Base-by-base conservation (phyloP, 2,329 filamentous ascomycete species). In the Alternaria alternata region DNA sequence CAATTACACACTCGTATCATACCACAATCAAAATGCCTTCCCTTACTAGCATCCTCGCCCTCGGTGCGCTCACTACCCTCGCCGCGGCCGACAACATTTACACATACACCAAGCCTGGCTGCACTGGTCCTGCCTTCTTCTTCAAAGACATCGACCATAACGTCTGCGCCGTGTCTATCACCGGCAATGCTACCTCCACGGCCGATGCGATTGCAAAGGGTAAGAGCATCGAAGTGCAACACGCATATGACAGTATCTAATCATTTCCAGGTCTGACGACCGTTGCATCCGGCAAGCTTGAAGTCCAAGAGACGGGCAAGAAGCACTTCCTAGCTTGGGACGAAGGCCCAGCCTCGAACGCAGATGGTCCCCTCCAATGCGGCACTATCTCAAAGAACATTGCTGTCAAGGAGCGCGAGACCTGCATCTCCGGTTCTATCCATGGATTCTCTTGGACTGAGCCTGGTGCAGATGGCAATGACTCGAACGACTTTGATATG, bases 131-230 rank as follows among this genome's bases (percentile, higher is more conserved):
- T 2, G 42, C 47, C 34, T 41, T 48, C 26, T 43, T 54, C 42
- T 54, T 54, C 43, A 54, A 54, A 9, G 51, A 59, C 42, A 49
- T 59, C 20, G 34, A 43, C n/a, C 51, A 54, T 14, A 54, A 59
- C 41, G 20, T 54, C 34, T 59, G 51, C 42, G 56, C 56, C 11
- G 12, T 59, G 4, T n/a, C 51, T 6, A 54, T 43, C 42, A 47
- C 34, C 24, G 34, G 18, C 1, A 59, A 46, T 9, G 20, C 24
- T 3, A 49, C 34, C 8, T 16, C 32, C 7, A 54, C 18, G 0
- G 18, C 30, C 6, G 51, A 54, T n/a, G 51, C 56, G 1, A 59
- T 54, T 11, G 32, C 32, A 0, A 54, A 22, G 18, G 36, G 46
- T 28, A 12, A 20, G 38, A 41, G 3, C 38, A 41, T 20, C 36